Conservation (phyloP, 345 rosid species). For the Capsella bursapastoris region DNA sequence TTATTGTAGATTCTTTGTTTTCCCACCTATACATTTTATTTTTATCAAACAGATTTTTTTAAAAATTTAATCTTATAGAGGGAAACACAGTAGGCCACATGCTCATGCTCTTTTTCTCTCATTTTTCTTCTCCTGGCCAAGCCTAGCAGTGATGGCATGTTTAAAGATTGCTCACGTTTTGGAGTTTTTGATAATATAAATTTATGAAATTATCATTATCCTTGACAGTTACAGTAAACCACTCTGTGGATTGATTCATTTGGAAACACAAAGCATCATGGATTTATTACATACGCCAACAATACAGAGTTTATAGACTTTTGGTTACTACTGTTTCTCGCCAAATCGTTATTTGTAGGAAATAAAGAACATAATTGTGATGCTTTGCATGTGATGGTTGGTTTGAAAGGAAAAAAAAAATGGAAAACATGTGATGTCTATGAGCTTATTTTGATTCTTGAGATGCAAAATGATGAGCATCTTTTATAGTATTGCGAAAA, state of each 20-base stretch:
- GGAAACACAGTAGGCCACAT: conserved; percentile 45
- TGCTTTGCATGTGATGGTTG: conserved; percentile 40
- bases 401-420: conserved; percentile 6
- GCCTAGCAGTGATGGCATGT: conserved; percentile 43
- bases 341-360: conserved; percentile 27
- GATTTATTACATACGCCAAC: conserved; percentile 31
- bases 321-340: conserved; percentile 13
- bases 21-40: conserved; percentile 27
- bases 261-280: conserved; percentile 41
- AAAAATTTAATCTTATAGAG: conserved; percentile 27
- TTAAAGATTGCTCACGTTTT: conserved; percentile 41
- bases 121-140: conserved; percentile 45
- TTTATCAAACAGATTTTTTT: not conserved
- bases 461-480: conserved; percentile 22
- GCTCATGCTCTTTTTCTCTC: conserved; percentile 40
- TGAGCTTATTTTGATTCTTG: conserved; percentile 28
- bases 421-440: conserved; percentile 43
- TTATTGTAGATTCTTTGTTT: conserved; percentile 47
- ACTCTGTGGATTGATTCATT: conserved; percentile 39
- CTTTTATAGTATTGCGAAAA: conserved; percentile 27
- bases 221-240: conserved; percentile 44
- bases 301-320: conserved; percentile 19
- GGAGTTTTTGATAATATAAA: not conserved
- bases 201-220: conserved; percentile 1
- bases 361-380: conserved; percentile 6